phyloP scores from a whole-genome alignment of 2,329 filamentous ascomycete genomes.

The Aspergillus eucalypticola region DNA sequence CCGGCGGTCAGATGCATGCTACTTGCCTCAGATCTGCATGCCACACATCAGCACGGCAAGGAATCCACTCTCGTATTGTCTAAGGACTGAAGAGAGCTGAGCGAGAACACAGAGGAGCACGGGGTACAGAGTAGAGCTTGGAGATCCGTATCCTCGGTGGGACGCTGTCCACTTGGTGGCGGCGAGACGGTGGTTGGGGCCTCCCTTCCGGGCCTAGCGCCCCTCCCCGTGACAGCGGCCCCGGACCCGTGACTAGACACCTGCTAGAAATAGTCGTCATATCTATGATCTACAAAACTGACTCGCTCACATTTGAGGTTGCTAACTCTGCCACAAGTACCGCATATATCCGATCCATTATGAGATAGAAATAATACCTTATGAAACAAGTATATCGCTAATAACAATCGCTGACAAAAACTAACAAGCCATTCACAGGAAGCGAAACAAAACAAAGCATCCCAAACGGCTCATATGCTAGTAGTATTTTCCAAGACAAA shows the following conservation, averaged over 20 bases:
- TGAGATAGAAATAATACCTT: not conserved
- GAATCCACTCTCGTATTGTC: not conserved
- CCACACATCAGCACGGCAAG: not conserved
- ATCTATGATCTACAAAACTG: no score
- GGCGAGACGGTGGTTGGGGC: not conserved
- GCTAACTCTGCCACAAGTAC: no score
- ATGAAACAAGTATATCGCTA: not conserved
- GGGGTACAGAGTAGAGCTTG: not conserved
- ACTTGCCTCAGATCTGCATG: not conserved
- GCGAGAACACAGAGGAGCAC: not conserved
- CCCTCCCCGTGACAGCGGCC: not conserved
- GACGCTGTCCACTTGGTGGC: conserved; percentile 2
- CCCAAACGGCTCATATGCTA: not conserved
- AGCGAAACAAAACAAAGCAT: not conserved
- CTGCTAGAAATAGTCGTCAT: not conserved
- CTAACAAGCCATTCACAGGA: not conserved
- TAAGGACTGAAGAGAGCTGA: not conserved
- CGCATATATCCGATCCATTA: no score
- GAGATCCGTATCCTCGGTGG: not conserved
- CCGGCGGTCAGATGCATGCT: conserved; percentile 7
- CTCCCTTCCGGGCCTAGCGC: not conserved
- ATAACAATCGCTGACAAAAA: no score
- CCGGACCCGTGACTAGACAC: not conserved
- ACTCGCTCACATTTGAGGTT: no score
- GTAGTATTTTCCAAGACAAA: conserved; percentile 46